phyloP scores from a whole-genome alignment of 1,284 basidiomycete species.

The Ceratobasidium papillatum region DNA sequence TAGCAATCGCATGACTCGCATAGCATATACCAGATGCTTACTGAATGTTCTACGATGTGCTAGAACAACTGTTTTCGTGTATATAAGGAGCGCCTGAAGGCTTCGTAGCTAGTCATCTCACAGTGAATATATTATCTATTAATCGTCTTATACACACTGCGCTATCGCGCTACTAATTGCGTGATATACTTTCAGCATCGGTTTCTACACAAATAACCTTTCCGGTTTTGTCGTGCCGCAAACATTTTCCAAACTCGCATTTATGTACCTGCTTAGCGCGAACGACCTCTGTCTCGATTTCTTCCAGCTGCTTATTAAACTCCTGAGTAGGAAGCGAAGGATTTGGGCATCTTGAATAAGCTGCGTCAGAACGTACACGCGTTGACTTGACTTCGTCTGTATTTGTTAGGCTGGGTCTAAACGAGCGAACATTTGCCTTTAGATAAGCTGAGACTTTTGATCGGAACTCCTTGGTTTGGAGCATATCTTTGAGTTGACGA shows the following conservation, averaged over 20 bases:
- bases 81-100: no score
- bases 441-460: conserved; percentile 1
- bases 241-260: conserved; percentile 49
- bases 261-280: conserved; percentile 3
- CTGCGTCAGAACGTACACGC: conserved; percentile 43
- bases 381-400: conserved; percentile 42
- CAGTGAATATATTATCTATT: no score
- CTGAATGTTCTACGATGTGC: no score
- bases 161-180: no score
- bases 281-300: not conserved
- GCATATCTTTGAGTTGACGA: not conserved
- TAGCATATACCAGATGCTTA: no score
- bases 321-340: not conserved
- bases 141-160: no score
- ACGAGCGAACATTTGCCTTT: conserved; percentile 48
- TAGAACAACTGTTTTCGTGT: no score
- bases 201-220: conserved; percentile 48
- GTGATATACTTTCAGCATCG: no score
- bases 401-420: conserved; percentile 46
- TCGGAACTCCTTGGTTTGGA: conserved; percentile 15
- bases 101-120: no score
- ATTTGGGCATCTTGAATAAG: conserved; percentile 17
- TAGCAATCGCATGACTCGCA: no score
- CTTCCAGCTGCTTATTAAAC: not conserved
- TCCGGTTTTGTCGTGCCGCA: conserved; percentile 46